A percentile compares a stretch with the other conserved stretches of the same genome.
These are phyloP conservation scores for Aspergillus baeticus DNA, from an alignment of 495 filamentous ascomycete species.

Conservation along the genomic window DNA sequence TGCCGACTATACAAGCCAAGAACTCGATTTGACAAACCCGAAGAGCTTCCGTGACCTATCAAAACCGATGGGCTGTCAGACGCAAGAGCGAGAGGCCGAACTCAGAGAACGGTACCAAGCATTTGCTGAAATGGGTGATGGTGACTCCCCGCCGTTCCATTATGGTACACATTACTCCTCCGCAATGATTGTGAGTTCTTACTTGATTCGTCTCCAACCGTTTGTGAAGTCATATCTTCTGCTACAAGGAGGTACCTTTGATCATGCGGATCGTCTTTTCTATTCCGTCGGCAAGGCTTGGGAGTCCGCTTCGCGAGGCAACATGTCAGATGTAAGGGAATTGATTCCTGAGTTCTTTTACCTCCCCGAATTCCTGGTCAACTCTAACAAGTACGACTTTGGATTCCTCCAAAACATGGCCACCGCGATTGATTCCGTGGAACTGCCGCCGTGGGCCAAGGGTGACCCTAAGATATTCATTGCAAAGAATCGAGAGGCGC, in stretches of 20 bases:
- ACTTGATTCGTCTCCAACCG: constrained; percentile 90
- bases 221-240: constrained; percentile 97
- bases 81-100: constrained; percentile 65
- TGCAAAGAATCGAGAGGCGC: constrained; percentile 86
- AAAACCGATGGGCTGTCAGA: constrained; percentile 97
- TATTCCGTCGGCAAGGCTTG: constrained; percentile 90
- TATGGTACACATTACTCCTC: constrained; percentile 99
- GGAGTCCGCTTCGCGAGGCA: constrained; percentile 84
- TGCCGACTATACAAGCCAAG: constrained; percentile 94
- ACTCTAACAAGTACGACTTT: constrained; percentile 92
- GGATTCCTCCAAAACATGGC: constrained; percentile 77
- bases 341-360: constrained; percentile 97
- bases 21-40: constrained; percentile 82
- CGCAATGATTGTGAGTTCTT: constrained; percentile 97
- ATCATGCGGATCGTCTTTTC: constrained; percentile 93
- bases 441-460: constrained; percentile 93
- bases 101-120: constrained; percentile 81
- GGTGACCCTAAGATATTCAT: constrained; percentile 96
- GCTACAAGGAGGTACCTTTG: constrained; percentile 94
- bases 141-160: constrained; percentile 78
- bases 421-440: constrained; percentile 77
- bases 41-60: constrained; percentile 85
- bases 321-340: constrained; percentile 91
- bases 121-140: constrained; percentile 88
- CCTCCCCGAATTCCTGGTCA: constrained; percentile 87